Evolutionary conservation across 768 basidiomycete species (phyloP).

Genomic region (Gymnopilus dilepis): DNA sequence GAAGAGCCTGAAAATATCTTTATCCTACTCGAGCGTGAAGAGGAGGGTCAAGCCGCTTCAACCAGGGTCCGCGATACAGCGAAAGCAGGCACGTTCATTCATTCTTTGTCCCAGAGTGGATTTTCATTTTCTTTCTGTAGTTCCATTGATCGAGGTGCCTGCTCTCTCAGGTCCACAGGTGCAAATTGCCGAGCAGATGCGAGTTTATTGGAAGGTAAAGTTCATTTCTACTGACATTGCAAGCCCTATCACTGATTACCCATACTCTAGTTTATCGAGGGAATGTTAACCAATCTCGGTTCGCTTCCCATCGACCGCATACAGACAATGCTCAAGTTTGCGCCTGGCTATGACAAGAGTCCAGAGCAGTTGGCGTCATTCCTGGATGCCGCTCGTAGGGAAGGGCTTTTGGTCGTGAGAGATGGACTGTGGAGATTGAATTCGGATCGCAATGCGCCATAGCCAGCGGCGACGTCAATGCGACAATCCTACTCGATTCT

Average conservation of each 20-base stretch:
- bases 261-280: slow-evolving; percentile 89
- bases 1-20: slow-evolving; percentile 67
- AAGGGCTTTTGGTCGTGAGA: slow-evolving; percentile 72
- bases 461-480: too few relatives aligned
- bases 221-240: too few relatives aligned
- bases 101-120: background rate
- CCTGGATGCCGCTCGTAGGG: slow-evolving; percentile 80
- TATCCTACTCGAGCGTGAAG: slow-evolving; percentile 65
- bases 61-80: slow-evolving; percentile 16
- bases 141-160: slow-evolving; percentile 44
- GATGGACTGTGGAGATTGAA: slow-evolving; percentile 74
- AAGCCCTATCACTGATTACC: too few relatives aligned
- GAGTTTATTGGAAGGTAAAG: slow-evolving; percentile 87
- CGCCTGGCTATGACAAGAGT: slow-evolving; percentile 80
- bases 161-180: slow-evolving; percentile 65
- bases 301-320: slow-evolving; percentile 80
- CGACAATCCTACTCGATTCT: too few relatives aligned
- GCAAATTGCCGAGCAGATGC: slow-evolving; percentile 86
- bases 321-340: slow-evolving; percentile 86
- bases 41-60: slow-evolving; percentile 43
- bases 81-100: slow-evolving; percentile 16
- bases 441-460: too few relatives aligned
- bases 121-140: slow-evolving; percentile 14
- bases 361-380: slow-evolving; percentile 79
- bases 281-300: slow-evolving; percentile 89